phyloP scores from a whole-genome alignment of 2,329 filamentous ascomycete genomes.

The Penicillium sp. region DNA sequence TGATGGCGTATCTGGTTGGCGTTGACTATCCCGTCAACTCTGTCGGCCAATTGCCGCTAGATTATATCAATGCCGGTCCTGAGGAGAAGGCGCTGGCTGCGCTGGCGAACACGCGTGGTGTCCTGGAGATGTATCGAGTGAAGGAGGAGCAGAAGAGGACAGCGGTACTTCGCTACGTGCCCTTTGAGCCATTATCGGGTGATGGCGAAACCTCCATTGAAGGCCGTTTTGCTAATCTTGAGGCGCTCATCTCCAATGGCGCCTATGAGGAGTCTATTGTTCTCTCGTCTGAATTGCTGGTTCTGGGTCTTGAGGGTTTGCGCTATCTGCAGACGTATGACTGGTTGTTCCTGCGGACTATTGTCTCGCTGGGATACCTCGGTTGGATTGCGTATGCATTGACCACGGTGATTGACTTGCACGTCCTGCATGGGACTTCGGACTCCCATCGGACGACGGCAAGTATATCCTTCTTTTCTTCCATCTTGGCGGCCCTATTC shows the following conservation, averaged over 20 bases:
- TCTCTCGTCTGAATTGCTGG: constrained; percentile 70
- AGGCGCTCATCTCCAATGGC: constrained; percentile 59
- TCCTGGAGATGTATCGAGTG: constrained; percentile 92
- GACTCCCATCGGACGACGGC: constrained; percentile 58
- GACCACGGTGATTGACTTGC: constrained; percentile 79
- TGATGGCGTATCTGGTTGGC: constrained; percentile 90
- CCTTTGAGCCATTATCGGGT: constrained; percentile 66
- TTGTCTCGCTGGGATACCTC: constrained; percentile 85
- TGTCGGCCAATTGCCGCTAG: constrained; percentile 82
- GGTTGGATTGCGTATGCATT: constrained; percentile 94
- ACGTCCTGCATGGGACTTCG: constrained; percentile 70
- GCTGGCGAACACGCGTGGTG: constrained; percentile 75
- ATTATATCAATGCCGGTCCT: constrained; percentile 67
- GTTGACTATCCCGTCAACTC: constrained; percentile 92
- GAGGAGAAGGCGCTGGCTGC: constrained; percentile 78
- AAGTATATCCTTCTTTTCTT: constrained; percentile 65
- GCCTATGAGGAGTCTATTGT: constrained; percentile 72
- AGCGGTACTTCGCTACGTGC: constrained; percentile 69
- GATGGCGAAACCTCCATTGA: constrained; percentile 56
- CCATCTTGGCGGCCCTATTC: constrained; percentile 68
- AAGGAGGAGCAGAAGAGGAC: constrained; percentile 81
- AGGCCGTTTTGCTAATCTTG: constrained; percentile 63
- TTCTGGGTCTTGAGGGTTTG: constrained; percentile 71
- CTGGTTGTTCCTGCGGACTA: constrained; percentile 86
- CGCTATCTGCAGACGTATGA: constrained; percentile 97